Base-by-base conservation (phyloP, 2,329 filamentous ascomycete species). In the Coniochaeta prunicola region DNA sequence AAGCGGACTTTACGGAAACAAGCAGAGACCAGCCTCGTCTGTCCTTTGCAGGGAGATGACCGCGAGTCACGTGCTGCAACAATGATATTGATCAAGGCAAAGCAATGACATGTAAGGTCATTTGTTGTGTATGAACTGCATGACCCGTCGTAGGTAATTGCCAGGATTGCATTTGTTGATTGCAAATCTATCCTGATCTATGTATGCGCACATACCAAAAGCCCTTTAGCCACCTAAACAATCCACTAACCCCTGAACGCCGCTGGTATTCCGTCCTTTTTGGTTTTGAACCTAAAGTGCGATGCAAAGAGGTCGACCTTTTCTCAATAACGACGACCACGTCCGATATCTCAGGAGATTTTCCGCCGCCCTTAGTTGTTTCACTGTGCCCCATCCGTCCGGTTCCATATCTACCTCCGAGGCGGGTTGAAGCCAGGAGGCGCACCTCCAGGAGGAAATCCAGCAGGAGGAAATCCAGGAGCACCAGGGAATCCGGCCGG, bases 391-490 rank as follows among this genome's bases (percentile, higher is more conserved):
- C 45, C 45, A 50, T 50, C 45, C 5, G 9, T 30, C 21, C 24
- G 2, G 28, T 28, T 28, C 45, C 45, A 50, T 59, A 53, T 67
- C 65, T 77, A 85, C 77, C 81, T 76, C 73, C 83, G 85, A 60
- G 89, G 86, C 61, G 85, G 86, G 75, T 91, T 88, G 76, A 93
- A 93, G 63, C 90, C 89, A 60, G 82, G 77, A 42, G 88, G 87
- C 56, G 86, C 83, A 34, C 75, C 83, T 54, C 63, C 63, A 58
- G 78, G 78, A 64, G 78, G 77, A 70, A 82, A 83, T 21, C 80
- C 80, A 34, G 79, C 77, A 48, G 80, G 78, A 53, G 77, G 77
- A 68, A 79, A 78, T 7, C 26, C 54, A 19, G 54, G 26, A 59
- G 67, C 60, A 15, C 64, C 67, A 42, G 77, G 67, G 68, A 74